Evolutionary conservation across 148 eudicot species (phyloP).

Genomic region (Amaranthus cruentus): DNA sequence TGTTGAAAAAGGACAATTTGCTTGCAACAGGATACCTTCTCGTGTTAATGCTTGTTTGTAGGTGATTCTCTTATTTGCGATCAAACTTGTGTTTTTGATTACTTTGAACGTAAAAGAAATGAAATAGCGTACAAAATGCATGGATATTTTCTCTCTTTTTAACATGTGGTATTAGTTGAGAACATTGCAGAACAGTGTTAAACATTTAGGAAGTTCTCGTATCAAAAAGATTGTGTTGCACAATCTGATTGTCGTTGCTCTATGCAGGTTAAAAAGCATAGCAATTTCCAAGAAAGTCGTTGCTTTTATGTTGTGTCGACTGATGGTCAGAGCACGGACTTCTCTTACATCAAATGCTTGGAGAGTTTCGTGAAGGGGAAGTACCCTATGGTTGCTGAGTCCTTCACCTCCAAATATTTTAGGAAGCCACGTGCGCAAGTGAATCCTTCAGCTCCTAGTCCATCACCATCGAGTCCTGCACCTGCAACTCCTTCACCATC

Average conservation of each 20-base stretch:
- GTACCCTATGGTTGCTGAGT: slow-evolving; percentile 61
- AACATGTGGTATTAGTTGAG: too few relatives aligned
- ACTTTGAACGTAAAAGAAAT: too few relatives aligned
- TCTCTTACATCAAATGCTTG: slow-evolving; percentile 74
- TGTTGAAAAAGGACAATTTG: too few relatives aligned
- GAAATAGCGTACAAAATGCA: too few relatives aligned
- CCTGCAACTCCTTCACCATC: not conserved
- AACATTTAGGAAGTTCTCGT: too few relatives aligned
- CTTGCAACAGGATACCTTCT: too few relatives aligned
- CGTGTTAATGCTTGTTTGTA: too few relatives aligned
- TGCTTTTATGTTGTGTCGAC: slow-evolving; percentile 71
- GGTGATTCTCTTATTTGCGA: too few relatives aligned
- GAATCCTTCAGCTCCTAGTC: slow-evolving; percentile 17
- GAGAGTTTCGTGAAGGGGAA: slow-evolving; percentile 57
- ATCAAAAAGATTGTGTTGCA: not conserved
- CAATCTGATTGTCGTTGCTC: slow-evolving; percentile 4
- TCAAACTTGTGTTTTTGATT: too few relatives aligned
- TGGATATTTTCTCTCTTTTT: too few relatives aligned
- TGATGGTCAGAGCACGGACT: slow-evolving; percentile 68
- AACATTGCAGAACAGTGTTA: too few relatives aligned
- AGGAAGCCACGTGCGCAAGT: slow-evolving; percentile 32
- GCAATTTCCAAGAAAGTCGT: slow-evolving; percentile 62
- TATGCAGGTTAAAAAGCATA: slow-evolving; percentile 65
- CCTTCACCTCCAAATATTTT: slow-evolving; percentile 59
- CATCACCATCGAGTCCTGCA: not conserved